phyloP scores from a whole-genome alignment of 31 red algal species.

The Asparagopsis taxiformis region DNA sequence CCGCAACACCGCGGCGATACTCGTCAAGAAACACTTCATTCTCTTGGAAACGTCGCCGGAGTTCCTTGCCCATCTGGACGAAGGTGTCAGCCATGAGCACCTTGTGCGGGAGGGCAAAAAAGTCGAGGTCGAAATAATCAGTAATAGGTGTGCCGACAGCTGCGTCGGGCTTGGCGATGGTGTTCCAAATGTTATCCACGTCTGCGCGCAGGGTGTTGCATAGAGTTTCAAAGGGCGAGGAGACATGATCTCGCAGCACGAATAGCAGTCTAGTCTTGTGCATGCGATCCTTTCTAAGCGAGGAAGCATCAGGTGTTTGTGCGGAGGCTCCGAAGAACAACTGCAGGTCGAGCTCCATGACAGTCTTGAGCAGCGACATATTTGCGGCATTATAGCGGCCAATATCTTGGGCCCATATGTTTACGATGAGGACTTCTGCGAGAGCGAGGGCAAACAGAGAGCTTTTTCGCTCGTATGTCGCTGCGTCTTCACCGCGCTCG shows the following conservation, averaged over 20 bases:
- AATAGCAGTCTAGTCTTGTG: conserved; percentile 93
- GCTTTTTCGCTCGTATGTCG: conserved; percentile 92
- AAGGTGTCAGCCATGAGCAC: conserved; percentile 69
- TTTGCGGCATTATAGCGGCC: conserved; percentile 97
- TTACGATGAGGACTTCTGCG: conserved; percentile 88
- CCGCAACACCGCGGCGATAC: conserved; percentile 80
- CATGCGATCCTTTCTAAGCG: conserved; percentile 11
- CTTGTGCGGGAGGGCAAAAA: conserved; percentile 95
- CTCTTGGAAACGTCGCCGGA: conserved; percentile 73
- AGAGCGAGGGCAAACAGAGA: conserved; percentile 93
- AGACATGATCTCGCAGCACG: conserved; percentile 95
- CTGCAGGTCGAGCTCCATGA: conserved; percentile 96
- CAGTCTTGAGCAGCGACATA: conserved; percentile 82
- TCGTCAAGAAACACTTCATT: conserved; percentile 55
- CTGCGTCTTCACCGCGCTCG: conserved; percentile 93
- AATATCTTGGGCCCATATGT: conserved; percentile 96
- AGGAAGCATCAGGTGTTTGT: not conserved
- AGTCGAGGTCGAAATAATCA: conserved; percentile 94
- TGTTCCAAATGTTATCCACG: conserved; percentile 92
- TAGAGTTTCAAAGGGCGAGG: conserved; percentile 80
- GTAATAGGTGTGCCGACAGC: conserved; percentile 56
- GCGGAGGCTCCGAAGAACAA: conserved; percentile 75
- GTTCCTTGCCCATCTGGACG: conserved; percentile 37
- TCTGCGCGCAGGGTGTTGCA: conserved; percentile 77
- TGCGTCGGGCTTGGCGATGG: conserved; percentile 81